Conservation (phyloP, 139 green algal genomes). For the Ostreobium quekettii region DNA sequence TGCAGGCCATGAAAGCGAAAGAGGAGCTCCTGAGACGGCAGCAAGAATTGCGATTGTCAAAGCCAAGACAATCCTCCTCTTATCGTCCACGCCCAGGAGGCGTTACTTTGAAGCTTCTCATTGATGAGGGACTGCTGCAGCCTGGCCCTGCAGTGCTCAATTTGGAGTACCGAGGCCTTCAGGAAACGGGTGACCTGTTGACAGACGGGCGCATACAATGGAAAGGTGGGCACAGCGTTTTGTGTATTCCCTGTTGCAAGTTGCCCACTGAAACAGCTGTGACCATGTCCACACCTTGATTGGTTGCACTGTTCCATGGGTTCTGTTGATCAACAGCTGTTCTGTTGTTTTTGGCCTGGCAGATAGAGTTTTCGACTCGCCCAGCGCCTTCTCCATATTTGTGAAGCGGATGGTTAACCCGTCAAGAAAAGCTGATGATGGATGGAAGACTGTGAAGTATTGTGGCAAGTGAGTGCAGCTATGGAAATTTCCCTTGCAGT, state of each 20-base stretch:
- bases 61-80: too few species aligned
- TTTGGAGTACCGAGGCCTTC: constrained; percentile 69
- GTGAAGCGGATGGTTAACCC: constrained; percentile 75
- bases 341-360: constrained; percentile 3
- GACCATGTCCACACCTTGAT: background rate
- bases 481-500: too few species aligned
- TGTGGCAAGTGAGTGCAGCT: constrained; percentile 42
- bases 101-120: constrained; percentile 54
- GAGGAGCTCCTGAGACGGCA: constrained; percentile 6
- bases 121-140: constrained; percentile 58
- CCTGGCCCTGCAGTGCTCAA: constrained; percentile 55
- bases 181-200: constrained; percentile 41
- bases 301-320: background rate
- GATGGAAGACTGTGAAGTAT: constrained; percentile 78
- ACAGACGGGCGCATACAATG: constrained; percentile 56
- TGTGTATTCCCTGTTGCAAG: background rate
- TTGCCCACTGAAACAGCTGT: background rate
- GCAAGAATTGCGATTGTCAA: background rate
- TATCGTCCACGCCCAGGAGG: constrained; percentile 27
- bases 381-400: constrained; percentile 72
- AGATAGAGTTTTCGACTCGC: constrained; percentile 59
- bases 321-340: background rate
- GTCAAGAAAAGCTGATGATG: constrained; percentile 74
- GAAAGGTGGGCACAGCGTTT: constrained; percentile 22
- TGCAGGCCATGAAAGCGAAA: constrained; percentile 4